Evolutionary conservation across 371 early-diverging fungal genomes (phyloP).

Genomic region (Syncephalastrum racemosum): DNA sequence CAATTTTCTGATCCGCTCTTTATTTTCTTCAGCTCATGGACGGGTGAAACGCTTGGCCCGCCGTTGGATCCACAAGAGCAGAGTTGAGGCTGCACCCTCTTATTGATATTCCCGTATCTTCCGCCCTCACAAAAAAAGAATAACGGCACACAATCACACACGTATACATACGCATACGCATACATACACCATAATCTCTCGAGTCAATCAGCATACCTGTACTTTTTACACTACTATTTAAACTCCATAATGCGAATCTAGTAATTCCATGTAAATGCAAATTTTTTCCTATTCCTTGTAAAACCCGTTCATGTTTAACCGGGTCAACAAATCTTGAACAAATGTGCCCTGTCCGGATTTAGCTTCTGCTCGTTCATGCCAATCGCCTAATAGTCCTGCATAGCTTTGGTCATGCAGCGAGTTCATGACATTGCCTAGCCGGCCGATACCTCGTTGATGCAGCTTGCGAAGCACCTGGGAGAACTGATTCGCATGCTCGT

Average conservation of each 20-base stretch:
- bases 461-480: constrained; percentile 32
- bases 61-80: constrained; percentile 1
- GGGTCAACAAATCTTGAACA: constrained; percentile 28
- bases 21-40: constrained; percentile 6
- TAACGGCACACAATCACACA: too few species aligned
- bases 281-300: constrained; percentile 3
- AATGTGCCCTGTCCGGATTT: constrained; percentile 27
- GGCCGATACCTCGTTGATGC: constrained; percentile 42
- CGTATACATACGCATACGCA: too few species aligned
- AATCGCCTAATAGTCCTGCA: constrained; percentile 24
- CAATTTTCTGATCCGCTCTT: constrained; percentile 4
- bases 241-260: too few species aligned
- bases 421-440: constrained; percentile 32
- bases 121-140: too few species aligned
- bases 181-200: too few species aligned
- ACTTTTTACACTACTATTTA: too few species aligned
- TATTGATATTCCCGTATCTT: too few species aligned
- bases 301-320: constrained; percentile 23
- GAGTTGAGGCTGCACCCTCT: too few species aligned
- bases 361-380: constrained; percentile 26
- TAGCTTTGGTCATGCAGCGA: constrained; percentile 17
- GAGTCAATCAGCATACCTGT: too few species aligned
- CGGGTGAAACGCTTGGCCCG: constrained; percentile 12
- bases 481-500: constrained; percentile 29
- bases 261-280: too few species aligned